Conservation (phyloP, 2,329 filamentous ascomycete species). For the Chaetomium sp. region DNA sequence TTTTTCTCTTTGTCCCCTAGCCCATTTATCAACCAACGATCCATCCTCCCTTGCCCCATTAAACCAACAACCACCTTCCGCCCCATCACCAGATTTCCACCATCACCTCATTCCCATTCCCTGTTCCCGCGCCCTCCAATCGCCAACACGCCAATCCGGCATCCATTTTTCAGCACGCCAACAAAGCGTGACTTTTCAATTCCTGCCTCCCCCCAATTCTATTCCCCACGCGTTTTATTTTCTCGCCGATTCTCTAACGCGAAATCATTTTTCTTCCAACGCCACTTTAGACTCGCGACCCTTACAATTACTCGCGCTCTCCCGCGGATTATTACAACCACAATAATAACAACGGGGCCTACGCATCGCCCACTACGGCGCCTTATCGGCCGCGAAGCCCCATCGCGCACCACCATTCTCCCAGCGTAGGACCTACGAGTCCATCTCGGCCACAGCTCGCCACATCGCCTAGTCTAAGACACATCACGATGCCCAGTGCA, state of each 20-base stretch:
- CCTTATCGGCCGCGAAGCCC: slow-evolving; percentile 45
- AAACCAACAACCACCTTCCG: neutral
- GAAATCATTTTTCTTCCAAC: slow-evolving; percentile 14
- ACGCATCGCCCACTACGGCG: slow-evolving; percentile 40
- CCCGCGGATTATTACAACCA: slow-evolving; percentile 44
- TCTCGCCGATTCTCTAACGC: slow-evolving; percentile 17
- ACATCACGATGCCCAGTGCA: slow-evolving; percentile 35
- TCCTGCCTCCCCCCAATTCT: slow-evolving; percentile 5
- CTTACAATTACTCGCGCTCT: slow-evolving; percentile 41
- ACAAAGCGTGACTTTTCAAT: slow-evolving; percentile 9
- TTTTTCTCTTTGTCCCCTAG: slow-evolving; percentile 18
- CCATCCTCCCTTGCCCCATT: neutral
- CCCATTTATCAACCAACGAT: neutral
- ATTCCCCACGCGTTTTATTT: slow-evolving; percentile 8
- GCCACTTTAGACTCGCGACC: slow-evolving; percentile 41
- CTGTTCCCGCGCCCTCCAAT: neutral
- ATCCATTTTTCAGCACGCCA: slow-evolving; percentile 3
- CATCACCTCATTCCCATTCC: neutral
- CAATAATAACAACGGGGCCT: slow-evolving; percentile 36
- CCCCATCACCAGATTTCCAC: slow-evolving; percentile 2
- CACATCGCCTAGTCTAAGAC: slow-evolving; percentile 43
- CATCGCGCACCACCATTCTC: slow-evolving; percentile 38
- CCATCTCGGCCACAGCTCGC: slow-evolving; percentile 37
- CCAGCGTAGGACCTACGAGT: slow-evolving; percentile 36
- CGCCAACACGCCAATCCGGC: neutral